Evolutionary conservation across 108 stramenopile genomes (phyloP), one percentile per base, ranked within the genome.

Genomic region (Mediolabrus comicus): DNA sequence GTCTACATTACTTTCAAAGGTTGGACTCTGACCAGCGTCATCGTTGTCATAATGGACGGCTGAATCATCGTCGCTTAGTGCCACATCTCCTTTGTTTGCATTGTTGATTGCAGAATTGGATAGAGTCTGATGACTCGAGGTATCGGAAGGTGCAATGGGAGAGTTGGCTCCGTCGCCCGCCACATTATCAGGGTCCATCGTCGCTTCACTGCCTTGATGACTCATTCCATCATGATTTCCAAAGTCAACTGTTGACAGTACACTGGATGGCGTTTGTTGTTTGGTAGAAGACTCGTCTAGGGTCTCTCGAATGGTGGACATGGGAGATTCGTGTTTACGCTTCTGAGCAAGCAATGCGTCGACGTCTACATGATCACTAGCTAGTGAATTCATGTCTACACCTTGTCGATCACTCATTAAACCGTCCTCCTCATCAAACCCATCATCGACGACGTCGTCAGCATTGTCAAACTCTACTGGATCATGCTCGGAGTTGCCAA

Each of bases 251-350:
- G 35, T 12, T 11, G 67, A 69, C 26, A 17, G 56, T 29, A 28
- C 57, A 49, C 68, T 69, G 26, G 68, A 59, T 49, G 46, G 46
- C 4, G 46, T 22, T 22, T 17, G 16, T 36, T 43, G 54, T 16
- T 26, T 35, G 35, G 25, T 30, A n/a, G 32, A 26, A 26, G 68
- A 69, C 39, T 39, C 57, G 13, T 39, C 16, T 13, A 30, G 19
- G 51, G 25, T 19, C 35, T 69, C 68, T 13, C 56, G 55, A 17
- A 69, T 69, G 0, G 68, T 69, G 27, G 68, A 17, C 57, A 69
- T 39, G 24, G 57, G 19, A 46, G 68, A 69, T 5, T 54, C 51
- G 16, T 19, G 17, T 17, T 24, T 39, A 26, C 41, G 55, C 27
- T 33, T n/a, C 25, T 59, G 35, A 22, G 32, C 12, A 12, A 69